phyloP scores from a whole-genome alignment of 2,329 filamentous ascomycete genomes.

The Arthrobotrys iridis region DNA sequence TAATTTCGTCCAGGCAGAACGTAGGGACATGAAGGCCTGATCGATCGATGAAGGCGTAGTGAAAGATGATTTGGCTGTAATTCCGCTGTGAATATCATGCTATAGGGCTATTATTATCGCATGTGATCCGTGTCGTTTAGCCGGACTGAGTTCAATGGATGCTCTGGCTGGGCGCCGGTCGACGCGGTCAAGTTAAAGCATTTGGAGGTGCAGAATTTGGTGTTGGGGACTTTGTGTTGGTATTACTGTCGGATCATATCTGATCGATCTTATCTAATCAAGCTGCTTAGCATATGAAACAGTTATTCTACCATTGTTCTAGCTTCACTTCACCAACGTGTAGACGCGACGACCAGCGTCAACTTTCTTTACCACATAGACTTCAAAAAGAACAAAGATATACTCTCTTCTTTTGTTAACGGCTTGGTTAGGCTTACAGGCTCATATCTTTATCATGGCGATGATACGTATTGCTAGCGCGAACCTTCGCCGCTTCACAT shows the following conservation, averaged over 20 bases:
- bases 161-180: not conserved
- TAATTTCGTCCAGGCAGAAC: conserved; percentile 31
- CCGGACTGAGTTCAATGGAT: not conserved
- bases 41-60: not conserved
- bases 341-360: conserved; percentile 13
- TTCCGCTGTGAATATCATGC: conserved; percentile 10
- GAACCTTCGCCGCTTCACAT: conserved; percentile 25
- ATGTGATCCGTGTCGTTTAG: not conserved
- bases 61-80: not conserved
- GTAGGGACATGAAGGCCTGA: conserved; percentile 35
- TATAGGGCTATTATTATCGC: not conserved
- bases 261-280: conserved; percentile 50
- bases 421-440: not conserved
- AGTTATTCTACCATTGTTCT: not conserved
- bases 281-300: too few relatives aligned
- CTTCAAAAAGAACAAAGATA: too few relatives aligned
- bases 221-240: conserved; percentile 28
- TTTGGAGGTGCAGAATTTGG: conserved; percentile 22
- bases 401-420: not conserved
- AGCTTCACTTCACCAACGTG: not conserved
- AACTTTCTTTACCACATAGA: not conserved
- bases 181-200: not conserved
- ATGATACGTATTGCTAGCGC: conserved; percentile 25
- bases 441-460: conserved; percentile 16
- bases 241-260: not conserved